A percentile compares a stretch with the other conserved stretches of the same genome.
phyloP scores from a whole-genome alignment of 148 eudicot genomes.

The Rhododendron ovatum region DNA sequence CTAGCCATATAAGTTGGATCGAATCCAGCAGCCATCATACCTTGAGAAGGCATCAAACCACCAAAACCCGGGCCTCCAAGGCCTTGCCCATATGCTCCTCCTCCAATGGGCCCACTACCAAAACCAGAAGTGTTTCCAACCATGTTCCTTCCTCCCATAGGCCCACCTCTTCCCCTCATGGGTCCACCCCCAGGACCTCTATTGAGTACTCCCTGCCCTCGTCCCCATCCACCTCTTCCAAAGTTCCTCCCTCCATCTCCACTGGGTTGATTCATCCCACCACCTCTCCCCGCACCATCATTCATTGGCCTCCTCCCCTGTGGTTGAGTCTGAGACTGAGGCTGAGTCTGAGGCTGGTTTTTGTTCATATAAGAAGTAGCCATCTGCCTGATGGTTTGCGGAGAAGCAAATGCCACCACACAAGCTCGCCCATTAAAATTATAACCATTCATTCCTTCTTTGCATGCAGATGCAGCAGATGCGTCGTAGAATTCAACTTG shows the following conservation, averaged over 20 bases:
- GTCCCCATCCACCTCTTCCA: constrained; percentile 82
- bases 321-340: constrained; percentile 54
- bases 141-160: constrained; percentile 58
- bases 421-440: constrained; percentile 85
- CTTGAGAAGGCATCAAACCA: constrained; percentile 76
- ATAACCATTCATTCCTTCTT: constrained; percentile 84
- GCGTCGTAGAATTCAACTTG: constrained; percentile 86
- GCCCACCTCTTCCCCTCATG: constrained; percentile 66
- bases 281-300: constrained; percentile 67
- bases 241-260: constrained; percentile 72
- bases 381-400: constrained; percentile 81
- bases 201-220: constrained; percentile 53
- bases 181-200: constrained; percentile 70
- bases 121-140: constrained; percentile 38
- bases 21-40: constrained; percentile 86
- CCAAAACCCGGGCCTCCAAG: constrained; percentile 74
- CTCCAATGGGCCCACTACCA: constrained; percentile 43
- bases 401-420: constrained; percentile 84
- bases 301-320: constrained; percentile 67
- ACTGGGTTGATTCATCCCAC: constrained; percentile 45
- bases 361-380: constrained; percentile 61
- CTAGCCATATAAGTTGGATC: constrained; percentile 87
- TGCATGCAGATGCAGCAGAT: constrained; percentile 66
- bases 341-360: constrained; percentile 38
- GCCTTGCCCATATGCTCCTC: constrained; percentile 63